Conservation (phyloP, 192 early-diverging fungal genomes). For the Coemansia sp. region DNA sequence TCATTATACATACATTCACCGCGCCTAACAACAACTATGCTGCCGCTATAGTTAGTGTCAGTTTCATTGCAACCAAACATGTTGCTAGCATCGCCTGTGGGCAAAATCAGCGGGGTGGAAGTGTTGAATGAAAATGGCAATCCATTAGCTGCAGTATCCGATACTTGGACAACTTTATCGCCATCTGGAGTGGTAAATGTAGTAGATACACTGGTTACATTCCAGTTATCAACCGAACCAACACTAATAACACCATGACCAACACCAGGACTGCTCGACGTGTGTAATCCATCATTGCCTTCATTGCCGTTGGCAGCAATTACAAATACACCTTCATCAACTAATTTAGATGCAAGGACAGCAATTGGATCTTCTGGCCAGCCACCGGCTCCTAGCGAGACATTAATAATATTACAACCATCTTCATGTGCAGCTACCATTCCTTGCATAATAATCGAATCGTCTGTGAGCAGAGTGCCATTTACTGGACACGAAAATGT, state of each 20-base stretch:
- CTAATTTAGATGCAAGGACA: constrained; percentile 48
- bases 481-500: constrained; percentile 74
- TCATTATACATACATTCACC: constrained; percentile 53
- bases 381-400: constrained; percentile 60
- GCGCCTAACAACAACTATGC: constrained; percentile 50
- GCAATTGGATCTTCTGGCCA: constrained; percentile 60
- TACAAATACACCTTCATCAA: constrained; percentile 58
- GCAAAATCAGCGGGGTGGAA: not conserved
- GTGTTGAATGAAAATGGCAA: not conserved
- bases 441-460: constrained; percentile 63
- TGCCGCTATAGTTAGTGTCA: constrained; percentile 22
- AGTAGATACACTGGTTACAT: not conserved
- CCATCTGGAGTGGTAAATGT: not conserved
- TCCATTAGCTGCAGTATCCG: not conserved
- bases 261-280: constrained; percentile 55
- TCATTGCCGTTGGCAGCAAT: constrained; percentile 76
- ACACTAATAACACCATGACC: constrained; percentile 59
- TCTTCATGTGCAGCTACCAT: constrained; percentile 56
- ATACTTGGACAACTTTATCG: not conserved
- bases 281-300: constrained; percentile 61
- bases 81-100: not conserved
- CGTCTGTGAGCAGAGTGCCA: constrained; percentile 64
- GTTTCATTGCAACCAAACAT: constrained; percentile 22
- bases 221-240: constrained; percentile 51
- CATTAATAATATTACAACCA: constrained; percentile 60